Percentiles rank a stretch among this genome's conserved stretches.
phyloP scores from a whole-genome alignment of 2,329 filamentous ascomycete genomes.

The Berkeleyomyces basicola region DNA sequence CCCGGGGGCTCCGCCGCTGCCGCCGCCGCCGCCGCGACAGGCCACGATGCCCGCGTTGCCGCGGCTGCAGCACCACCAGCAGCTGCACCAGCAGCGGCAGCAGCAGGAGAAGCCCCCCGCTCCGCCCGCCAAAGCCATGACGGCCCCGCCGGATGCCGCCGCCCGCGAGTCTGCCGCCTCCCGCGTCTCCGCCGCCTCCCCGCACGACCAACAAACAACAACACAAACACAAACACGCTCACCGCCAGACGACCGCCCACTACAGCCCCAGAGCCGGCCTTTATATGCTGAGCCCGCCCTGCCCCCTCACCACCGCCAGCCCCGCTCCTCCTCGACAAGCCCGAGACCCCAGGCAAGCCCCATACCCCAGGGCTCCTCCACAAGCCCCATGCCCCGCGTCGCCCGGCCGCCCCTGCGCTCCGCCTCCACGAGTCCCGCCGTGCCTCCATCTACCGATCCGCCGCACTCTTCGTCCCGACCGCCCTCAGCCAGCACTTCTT shows the following conservation, averaged over 20 bases:
- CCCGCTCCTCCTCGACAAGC: neutral
- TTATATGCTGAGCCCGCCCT: neutral
- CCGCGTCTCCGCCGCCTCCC: neutral
- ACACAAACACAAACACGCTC: neutral
- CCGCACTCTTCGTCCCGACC: neutral
- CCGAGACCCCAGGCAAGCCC: neutral
- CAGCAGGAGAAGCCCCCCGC: neutral
- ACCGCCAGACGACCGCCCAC: neutral
- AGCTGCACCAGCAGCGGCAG: constrained; percentile 3
- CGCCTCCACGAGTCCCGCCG: too few species aligned
- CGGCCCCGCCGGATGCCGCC: neutral
- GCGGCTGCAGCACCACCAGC: constrained; percentile 8
- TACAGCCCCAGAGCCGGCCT: neutral
- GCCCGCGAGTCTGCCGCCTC: neutral
- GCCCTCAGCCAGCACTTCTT: neutral
- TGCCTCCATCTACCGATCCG: neutral
- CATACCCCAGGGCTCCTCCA: neutral
- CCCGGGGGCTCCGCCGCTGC: constrained; percentile 23
- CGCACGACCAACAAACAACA: neutral
- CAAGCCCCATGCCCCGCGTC: neutral
- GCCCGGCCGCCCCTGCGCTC: too few species aligned
- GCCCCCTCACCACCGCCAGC: neutral
- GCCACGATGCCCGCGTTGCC: constrained; percentile 13
- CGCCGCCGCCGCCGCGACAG: constrained; percentile 18
- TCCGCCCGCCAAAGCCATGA: neutral